A percentile compares a stretch with the other conserved stretches of the same genome.
phyloP scores from a whole-genome alignment of 2,329 filamentous ascomycete species.

The Pseudogymnoascus sp. region DNA sequence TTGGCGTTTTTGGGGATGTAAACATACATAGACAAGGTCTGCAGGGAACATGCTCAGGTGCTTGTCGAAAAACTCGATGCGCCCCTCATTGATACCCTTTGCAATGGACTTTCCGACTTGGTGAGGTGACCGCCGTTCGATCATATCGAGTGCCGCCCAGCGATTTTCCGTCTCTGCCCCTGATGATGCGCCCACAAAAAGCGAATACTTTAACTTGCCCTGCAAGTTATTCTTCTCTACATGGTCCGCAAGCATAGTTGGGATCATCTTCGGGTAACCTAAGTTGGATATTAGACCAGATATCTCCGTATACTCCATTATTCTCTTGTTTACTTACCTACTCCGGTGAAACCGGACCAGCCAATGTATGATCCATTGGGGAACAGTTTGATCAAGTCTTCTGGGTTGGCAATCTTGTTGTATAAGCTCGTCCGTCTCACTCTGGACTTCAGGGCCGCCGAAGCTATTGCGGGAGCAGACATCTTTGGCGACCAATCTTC shows the following conservation, averaged over 20 bases:
- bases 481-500: neutral
- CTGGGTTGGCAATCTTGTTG: slow-evolving; percentile 69
- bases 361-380: slow-evolving; percentile 81
- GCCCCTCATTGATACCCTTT: slow-evolving; percentile 81
- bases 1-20: neutral
- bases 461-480: slow-evolving; percentile 18
- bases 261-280: slow-evolving; percentile 44
- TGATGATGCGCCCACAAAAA: slow-evolving; percentile 86
- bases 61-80: slow-evolving; percentile 91
- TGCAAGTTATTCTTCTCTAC: slow-evolving; percentile 81
- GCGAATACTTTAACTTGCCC: slow-evolving; percentile 75
- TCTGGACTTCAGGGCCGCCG: slow-evolving; percentile 61
- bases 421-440: slow-evolving; percentile 70
- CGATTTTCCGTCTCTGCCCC: slow-evolving; percentile 82
- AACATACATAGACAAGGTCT: slow-evolving; percentile 65
- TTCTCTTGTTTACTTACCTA: slow-evolving; percentile 40
- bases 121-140: slow-evolving; percentile 74
- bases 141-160: slow-evolving; percentile 88
- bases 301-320: neutral
- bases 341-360: slow-evolving; percentile 87
- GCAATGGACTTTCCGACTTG: slow-evolving; percentile 87
- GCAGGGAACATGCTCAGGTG: slow-evolving; percentile 88
- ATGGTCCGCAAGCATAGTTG: slow-evolving; percentile 76
- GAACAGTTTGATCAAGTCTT: slow-evolving; percentile 74
- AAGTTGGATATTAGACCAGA: neutral